These are phyloP conservation scores for Geotrichum australiense DNA, from an alignment of 1,139 yeast genomes.

Conservation along the genomic window DNA sequence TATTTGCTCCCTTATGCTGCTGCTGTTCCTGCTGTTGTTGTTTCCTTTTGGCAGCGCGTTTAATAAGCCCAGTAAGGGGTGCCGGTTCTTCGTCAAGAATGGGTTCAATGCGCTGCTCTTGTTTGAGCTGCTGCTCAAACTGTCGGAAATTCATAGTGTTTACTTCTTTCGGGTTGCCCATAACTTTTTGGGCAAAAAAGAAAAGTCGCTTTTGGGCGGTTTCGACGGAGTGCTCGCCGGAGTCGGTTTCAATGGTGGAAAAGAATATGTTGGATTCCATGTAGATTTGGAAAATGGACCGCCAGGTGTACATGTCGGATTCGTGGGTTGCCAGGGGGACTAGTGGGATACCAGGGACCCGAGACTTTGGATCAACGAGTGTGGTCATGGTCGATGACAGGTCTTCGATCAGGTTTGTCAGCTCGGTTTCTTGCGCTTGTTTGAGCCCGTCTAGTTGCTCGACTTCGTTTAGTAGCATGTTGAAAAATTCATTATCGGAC, in stretches of 20 bases:
- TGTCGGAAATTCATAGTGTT: conserved; percentile 8
- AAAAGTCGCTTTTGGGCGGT: conserved; percentile 35
- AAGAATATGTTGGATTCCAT: conserved; percentile 62
- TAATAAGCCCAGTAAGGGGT: no score
- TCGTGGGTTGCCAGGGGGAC: conserved; percentile 24
- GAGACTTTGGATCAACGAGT: conserved; percentile 37
- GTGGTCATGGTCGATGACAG: conserved; percentile 40
- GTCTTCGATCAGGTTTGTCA: conserved; percentile 40
- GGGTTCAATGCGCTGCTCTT: conserved; percentile 1
- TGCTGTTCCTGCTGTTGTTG: neutral
- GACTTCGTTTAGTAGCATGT: conserved; percentile 51
- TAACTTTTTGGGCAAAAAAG: conserved; percentile 38
- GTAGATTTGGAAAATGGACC: conserved; percentile 58
- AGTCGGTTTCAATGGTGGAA: conserved; percentile 45
- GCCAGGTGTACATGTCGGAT: conserved; percentile 62
- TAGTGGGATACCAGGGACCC: neutral
- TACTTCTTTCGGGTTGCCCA: conserved; percentile 15
- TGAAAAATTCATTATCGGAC: conserved; percentile 48
- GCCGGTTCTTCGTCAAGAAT: neutral
- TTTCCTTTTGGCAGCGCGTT: neutral
- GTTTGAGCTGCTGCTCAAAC: conserved; percentile 8
- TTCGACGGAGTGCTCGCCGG: conserved; percentile 40
- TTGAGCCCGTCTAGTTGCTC: conserved; percentile 45
- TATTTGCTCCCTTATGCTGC: neutral
- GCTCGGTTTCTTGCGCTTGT: conserved; percentile 40